Conservation (phyloP, 225 moss, liverwort and hornwort species). For the Physcomitrellopsis africana region DNA sequence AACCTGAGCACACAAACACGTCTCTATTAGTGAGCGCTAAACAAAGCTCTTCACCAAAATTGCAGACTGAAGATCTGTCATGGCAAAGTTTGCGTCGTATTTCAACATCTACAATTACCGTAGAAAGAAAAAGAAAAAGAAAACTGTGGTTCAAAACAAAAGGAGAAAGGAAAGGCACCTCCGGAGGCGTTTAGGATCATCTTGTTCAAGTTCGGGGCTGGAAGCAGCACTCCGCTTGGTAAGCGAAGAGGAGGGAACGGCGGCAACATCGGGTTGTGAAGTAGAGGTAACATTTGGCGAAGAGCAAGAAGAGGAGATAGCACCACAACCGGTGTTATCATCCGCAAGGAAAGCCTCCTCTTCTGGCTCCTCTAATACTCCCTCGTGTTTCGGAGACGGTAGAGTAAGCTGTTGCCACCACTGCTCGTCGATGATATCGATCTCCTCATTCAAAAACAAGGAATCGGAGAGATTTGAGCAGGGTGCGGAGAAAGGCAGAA, state of each 20-base stretch:
- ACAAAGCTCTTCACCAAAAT: too few species aligned
- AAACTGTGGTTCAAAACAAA: too few species aligned
- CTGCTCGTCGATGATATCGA: slow-evolving; percentile 33
- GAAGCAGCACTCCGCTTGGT: slow-evolving; percentile 37
- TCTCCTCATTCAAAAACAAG: slow-evolving; percentile 26
- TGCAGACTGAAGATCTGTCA: too few species aligned
- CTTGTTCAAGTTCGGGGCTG: slow-evolving; percentile 31
- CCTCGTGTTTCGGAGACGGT: not conserved
- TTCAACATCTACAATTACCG: too few species aligned
- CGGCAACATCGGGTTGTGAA: not conserved
- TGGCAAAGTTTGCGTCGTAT: too few species aligned
- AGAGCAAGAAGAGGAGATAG: slow-evolving; percentile 32
- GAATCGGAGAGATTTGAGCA: slow-evolving; percentile 9
- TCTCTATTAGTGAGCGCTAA: too few species aligned
- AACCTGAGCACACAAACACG: slow-evolving; percentile 39
- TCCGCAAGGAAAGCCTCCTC: not conserved
- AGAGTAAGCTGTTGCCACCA: slow-evolving; percentile 45
- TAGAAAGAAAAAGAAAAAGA: too few species aligned
- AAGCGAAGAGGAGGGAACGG: not conserved
- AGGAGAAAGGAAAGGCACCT: slow-evolving; percentile 16
- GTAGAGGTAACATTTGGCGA: slow-evolving; percentile 9
- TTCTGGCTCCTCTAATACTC: too few species aligned
- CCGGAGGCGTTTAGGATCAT: slow-evolving; percentile 43
- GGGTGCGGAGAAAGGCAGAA: slow-evolving; percentile 2
- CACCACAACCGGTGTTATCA: not conserved